Conservation (phyloP, 345 rosid genomes). For the Clarkia xantiana region DNA sequence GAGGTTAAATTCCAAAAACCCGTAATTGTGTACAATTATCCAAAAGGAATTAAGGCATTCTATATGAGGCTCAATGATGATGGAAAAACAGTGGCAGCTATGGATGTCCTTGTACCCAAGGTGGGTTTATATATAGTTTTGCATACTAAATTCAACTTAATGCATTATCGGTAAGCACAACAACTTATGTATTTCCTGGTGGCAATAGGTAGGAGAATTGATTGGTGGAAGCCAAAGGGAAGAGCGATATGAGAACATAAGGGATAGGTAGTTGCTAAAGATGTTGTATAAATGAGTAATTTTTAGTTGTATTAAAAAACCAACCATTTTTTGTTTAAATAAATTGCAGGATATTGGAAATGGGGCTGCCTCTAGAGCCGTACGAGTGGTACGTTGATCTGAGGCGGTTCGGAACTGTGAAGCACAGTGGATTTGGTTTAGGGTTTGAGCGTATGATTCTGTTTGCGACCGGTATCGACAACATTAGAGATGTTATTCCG, state of each 20-base stretch:
- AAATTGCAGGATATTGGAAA: slow-evolving; percentile 44
- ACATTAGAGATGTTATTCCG: slow-evolving; percentile 86
- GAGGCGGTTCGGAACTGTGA: slow-evolving; percentile 75
- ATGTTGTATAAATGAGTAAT: too few relatives aligned
- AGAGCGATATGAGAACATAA: slow-evolving; percentile 57
- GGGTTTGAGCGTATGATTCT: slow-evolving; percentile 93
- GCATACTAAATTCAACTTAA: too few relatives aligned
- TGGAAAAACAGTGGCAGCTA: slow-evolving; percentile 78
- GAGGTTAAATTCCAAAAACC: slow-evolving; percentile 80
- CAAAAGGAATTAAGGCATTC: slow-evolving; percentile 89
- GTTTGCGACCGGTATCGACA: slow-evolving; percentile 87
- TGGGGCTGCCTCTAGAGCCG: slow-evolving; percentile 66
- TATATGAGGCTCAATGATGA: slow-evolving; percentile 95
- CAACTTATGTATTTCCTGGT: not conserved
- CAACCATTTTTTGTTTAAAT: not conserved
- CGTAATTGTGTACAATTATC: slow-evolving; percentile 84
- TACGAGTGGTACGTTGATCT: slow-evolving; percentile 92
- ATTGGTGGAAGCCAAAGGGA: slow-evolving; percentile 99
- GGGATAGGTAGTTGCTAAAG: slow-evolving; percentile 32
- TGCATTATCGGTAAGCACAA: too few relatives aligned
- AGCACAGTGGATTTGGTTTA: slow-evolving; percentile 81
- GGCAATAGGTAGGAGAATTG: slow-evolving; percentile 73
- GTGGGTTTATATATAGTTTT: slow-evolving; percentile 15
- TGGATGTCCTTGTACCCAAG: slow-evolving; percentile 97
- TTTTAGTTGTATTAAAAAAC: not conserved